Evolutionary conservation across 179 eudicot genomes (phyloP).

Genomic region (Nepenthes alata): DNA sequence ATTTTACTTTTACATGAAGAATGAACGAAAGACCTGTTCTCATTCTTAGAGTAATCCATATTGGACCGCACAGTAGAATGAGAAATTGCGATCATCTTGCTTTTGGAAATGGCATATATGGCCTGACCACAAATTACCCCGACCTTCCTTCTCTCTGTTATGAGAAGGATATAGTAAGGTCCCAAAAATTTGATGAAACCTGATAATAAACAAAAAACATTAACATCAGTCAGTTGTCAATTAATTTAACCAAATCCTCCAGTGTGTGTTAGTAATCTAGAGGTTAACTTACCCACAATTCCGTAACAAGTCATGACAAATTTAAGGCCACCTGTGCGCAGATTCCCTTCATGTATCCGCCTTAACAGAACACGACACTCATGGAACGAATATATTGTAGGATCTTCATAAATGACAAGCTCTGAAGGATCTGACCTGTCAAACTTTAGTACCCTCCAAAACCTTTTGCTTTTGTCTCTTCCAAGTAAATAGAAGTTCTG

Average conservation of each 20-base stretch:
- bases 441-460: conserved; percentile 82
- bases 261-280: neutral
- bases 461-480: conserved; percentile 54
- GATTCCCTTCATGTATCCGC: conserved; percentile 85
- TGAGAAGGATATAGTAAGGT: conserved; percentile 82
- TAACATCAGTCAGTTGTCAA: conserved; percentile 7
- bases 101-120: conserved; percentile 72
- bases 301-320: conserved; percentile 80
- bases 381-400: conserved; percentile 49
- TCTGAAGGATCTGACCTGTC: conserved; percentile 67
- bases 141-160: conserved; percentile 79
- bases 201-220: conserved; percentile 18
- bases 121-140: conserved; percentile 83
- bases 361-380: conserved; percentile 60
- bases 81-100: conserved; percentile 74
- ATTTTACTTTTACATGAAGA: conserved; percentile 63
- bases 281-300: conserved; percentile 59
- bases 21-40: conserved; percentile 95
- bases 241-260: neutral
- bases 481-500: conserved; percentile 94
- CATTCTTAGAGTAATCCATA: conserved; percentile 71
- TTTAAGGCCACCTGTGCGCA: conserved; percentile 76
- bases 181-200: conserved; percentile 92
- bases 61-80: conserved; percentile 50
- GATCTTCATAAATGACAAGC: conserved; percentile 62